phyloP scores from a whole-genome alignment of 805 yeast genomes.

The Wickerhamomyces chaumierensis region DNA sequence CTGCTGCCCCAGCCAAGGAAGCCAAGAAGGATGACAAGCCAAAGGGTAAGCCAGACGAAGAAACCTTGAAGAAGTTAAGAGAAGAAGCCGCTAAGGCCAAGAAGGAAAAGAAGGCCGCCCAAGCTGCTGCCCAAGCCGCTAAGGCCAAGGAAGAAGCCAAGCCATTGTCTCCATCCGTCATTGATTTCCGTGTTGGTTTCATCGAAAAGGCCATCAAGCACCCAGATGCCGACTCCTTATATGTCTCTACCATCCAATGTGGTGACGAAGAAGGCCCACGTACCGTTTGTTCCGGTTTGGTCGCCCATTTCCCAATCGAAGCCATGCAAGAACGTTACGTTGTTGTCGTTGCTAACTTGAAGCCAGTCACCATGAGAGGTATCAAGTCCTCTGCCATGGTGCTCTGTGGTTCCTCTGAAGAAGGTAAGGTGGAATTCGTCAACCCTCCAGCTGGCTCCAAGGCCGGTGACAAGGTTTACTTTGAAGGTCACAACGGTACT shows the following conservation, averaged over 20 bases:
- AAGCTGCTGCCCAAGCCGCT: conserved; percentile 27
- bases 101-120: conserved; percentile 50
- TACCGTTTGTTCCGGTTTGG: conserved; percentile 96
- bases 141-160: conserved; percentile 44
- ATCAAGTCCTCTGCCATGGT: conserved; percentile 95
- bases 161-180: conserved; percentile 70
- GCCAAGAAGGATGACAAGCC: conserved; percentile 12
- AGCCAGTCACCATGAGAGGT: conserved; percentile 98
- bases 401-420: conserved; percentile 75
- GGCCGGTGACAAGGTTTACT: conserved; percentile 94
- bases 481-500: conserved; percentile 78
- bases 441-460: conserved; percentile 88
- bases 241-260: conserved; percentile 91
- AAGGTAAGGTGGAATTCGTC: conserved; percentile 77
- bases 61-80: conserved; percentile 32
- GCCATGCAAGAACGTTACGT: conserved; percentile 93
- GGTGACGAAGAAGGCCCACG: conserved; percentile 97
- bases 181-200: conserved; percentile 92
- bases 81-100: conserved; percentile 51
- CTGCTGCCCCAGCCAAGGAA: conserved; percentile 23
- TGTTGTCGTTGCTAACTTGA: conserved; percentile 87
- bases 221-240: conserved; percentile 95
- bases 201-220: conserved; percentile 94
- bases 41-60: conserved; percentile 36
- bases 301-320: conserved; percentile 78